Conservation (phyloP, 2,329 filamentous ascomycete species). For the Allantophomopsis lycopodina region DNA sequence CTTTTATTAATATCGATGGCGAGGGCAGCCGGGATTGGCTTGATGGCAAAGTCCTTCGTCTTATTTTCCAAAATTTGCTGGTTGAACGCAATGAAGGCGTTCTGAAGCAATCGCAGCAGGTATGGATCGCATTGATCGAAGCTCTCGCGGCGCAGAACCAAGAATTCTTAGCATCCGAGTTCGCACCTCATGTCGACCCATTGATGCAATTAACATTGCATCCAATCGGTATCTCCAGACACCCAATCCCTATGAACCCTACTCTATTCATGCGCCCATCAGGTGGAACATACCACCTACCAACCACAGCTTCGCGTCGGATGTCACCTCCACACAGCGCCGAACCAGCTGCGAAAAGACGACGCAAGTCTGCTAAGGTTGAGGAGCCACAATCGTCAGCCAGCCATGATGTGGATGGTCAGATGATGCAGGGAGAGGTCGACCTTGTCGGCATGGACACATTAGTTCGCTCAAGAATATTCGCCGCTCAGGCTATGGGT, state of each 20-base stretch:
- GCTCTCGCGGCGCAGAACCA: constrained; percentile 48
- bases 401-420: constrained; percentile 94
- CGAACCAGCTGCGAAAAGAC: constrained; percentile 54
- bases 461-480: constrained; percentile 80
- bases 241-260: constrained; percentile 85
- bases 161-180: constrained; percentile 55
- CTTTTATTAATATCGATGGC: constrained; percentile 78
- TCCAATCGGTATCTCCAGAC: constrained; percentile 80
- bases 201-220: constrained; percentile 76
- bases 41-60: constrained; percentile 71
- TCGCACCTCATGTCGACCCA: constrained; percentile 63
- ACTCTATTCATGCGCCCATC: constrained; percentile 87
- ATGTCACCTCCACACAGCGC: constrained; percentile 31
- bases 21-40: constrained; percentile 80
- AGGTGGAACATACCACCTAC: constrained; percentile 61
- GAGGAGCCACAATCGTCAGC: constrained; percentile 50
- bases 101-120: constrained; percentile 67
- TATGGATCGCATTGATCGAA: constrained; percentile 71
- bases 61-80: constrained; percentile 90
- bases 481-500: constrained; percentile 74
- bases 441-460: constrained; percentile 85
- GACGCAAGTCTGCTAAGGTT: constrained; percentile 72
- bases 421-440: constrained; percentile 95
- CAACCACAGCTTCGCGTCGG: constrained; percentile 24
- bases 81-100: constrained; percentile 83